These are phyloP conservation scores for Cephaloascus albidus DNA, from an alignment of 805 yeast genomes.

Conservation along the genomic window DNA sequence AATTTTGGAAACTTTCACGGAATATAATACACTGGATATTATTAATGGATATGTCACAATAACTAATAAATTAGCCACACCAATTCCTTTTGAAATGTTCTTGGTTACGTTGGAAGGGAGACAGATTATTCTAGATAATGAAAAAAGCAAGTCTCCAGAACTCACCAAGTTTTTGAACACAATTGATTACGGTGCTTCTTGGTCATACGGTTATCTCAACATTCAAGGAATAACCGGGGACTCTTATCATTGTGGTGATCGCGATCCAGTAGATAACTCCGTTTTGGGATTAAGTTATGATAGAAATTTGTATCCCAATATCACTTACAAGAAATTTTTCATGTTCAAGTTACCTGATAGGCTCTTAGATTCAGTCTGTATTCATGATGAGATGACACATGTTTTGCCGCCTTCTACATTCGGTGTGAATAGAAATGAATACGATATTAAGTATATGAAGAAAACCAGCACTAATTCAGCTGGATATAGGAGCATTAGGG, in stretches of 20 bases:
- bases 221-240: conserved; percentile 29
- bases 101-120: conserved; percentile 33
- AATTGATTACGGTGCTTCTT: conserved; percentile 33
- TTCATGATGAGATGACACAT: neutral
- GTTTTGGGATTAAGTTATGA: conserved; percentile 12
- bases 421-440: neutral
- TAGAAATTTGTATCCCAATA: conserved; percentile 18
- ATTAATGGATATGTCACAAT: conserved; percentile 34
- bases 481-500: too few relatives aligned
- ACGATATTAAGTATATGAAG: neutral
- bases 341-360: conserved; percentile 27
- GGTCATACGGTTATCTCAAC: conserved; percentile 35
- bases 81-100: conserved; percentile 32
- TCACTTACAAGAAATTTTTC: conserved; percentile 29
- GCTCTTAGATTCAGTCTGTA: conserved; percentile 22
- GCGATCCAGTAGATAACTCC: conserved; percentile 24
- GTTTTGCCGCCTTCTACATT: neutral
- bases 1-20: conserved; percentile 21
- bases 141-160: conserved; percentile 14
- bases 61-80: conserved; percentile 16
- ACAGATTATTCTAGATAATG: conserved; percentile 17
- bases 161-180: conserved; percentile 30
- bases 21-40: conserved; percentile 30
- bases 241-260: conserved; percentile 26
- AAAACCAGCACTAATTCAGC: too few relatives aligned